A percentile compares a stretch with the other conserved stretches of the same genome.
Conservation (phyloP, 2,329 filamentous ascomycete species). For the Taxawa tesnikishii region DNA sequence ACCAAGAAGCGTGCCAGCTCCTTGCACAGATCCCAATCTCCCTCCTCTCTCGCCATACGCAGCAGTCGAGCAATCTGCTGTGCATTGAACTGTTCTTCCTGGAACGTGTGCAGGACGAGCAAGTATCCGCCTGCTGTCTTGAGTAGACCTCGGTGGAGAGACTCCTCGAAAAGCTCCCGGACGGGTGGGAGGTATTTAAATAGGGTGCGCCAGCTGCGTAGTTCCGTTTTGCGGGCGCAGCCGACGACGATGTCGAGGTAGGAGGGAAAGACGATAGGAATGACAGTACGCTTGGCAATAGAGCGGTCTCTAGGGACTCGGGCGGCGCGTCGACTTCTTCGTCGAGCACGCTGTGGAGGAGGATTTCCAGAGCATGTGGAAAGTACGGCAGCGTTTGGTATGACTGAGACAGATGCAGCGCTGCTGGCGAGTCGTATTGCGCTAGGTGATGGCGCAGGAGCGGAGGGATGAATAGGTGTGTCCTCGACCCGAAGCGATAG, state of each 20-base stretch:
- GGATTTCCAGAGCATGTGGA: slow-evolving; percentile 78
- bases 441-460: slow-evolving; percentile 69
- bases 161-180: slow-evolving; percentile 86
- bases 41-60: slow-evolving; percentile 65
- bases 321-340: slow-evolving; percentile 71
- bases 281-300: slow-evolving; percentile 39
- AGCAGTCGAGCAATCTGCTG: slow-evolving; percentile 68
- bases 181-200: slow-evolving; percentile 86
- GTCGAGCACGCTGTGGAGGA: slow-evolving; percentile 86
- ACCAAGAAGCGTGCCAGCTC: slow-evolving; percentile 92
- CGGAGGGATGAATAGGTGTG: slow-evolving; percentile 84
- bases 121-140: slow-evolving; percentile 96
- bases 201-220: slow-evolving; percentile 86
- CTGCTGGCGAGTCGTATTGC: slow-evolving; percentile 65
- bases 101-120: slow-evolving; percentile 78
- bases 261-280: slow-evolving; percentile 47
- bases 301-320: slow-evolving; percentile 29
- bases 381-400: slow-evolving; percentile 87
- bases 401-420: slow-evolving; percentile 68
- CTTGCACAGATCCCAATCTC: slow-evolving; percentile 91
- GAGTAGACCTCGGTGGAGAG: slow-evolving; percentile 67
- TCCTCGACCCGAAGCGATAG: slow-evolving; percentile 80
- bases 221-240: slow-evolving; percentile 93
- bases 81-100: slow-evolving; percentile 34
- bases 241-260: slow-evolving; percentile 94